These are phyloP conservation scores for Phytophthora sansomeana DNA, from an alignment of 352 stramenopile species.

Conservation along the genomic window DNA sequence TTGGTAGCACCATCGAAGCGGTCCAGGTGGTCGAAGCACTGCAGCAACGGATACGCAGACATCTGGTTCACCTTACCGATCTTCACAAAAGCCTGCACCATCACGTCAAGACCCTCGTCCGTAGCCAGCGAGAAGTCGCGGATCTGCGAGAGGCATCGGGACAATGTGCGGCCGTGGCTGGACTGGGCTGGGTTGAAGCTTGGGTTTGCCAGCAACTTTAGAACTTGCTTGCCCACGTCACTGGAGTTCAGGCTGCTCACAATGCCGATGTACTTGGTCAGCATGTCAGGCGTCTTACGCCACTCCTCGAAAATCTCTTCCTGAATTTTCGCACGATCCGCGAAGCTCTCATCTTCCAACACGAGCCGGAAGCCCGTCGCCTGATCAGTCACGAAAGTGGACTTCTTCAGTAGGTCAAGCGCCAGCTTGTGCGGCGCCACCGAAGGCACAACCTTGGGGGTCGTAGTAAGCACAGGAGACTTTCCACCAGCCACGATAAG, in stretches of 20 bases:
- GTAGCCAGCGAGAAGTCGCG: conserved; percentile 79
- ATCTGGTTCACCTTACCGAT: conserved; percentile 90
- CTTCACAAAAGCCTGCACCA: conserved; percentile 76
- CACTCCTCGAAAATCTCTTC: conserved; percentile 76
- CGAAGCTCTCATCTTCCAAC: conserved; percentile 67
- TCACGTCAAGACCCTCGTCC: conserved; percentile 78
- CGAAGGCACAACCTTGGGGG: conserved; percentile 47
- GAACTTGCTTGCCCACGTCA: conserved; percentile 78
- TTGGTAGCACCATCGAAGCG: conserved; percentile 73
- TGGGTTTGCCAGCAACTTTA: conserved; percentile 66
- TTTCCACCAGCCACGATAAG: conserved; percentile 73
- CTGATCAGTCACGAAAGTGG: conserved; percentile 79
- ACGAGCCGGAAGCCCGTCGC: conserved; percentile 67
- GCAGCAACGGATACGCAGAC: conserved; percentile 81
- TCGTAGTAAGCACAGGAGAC: conserved; percentile 51
- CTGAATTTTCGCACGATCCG: conserved; percentile 69
- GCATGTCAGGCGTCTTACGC: conserved; percentile 73
- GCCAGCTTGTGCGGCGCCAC: conserved; percentile 59
- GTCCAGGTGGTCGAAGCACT: conserved; percentile 83
- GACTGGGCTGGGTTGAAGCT: conserved; percentile 83
- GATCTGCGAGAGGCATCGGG: conserved; percentile 74
- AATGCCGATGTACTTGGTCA: conserved; percentile 85
- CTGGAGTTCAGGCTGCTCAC: conserved; percentile 70
- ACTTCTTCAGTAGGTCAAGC: conserved; percentile 64
- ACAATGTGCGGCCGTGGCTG: conserved; percentile 73